phyloP scores from a whole-genome alignment of 371 early-diverging fungal genomes.

The Saksenaea oblongispora region DNA sequence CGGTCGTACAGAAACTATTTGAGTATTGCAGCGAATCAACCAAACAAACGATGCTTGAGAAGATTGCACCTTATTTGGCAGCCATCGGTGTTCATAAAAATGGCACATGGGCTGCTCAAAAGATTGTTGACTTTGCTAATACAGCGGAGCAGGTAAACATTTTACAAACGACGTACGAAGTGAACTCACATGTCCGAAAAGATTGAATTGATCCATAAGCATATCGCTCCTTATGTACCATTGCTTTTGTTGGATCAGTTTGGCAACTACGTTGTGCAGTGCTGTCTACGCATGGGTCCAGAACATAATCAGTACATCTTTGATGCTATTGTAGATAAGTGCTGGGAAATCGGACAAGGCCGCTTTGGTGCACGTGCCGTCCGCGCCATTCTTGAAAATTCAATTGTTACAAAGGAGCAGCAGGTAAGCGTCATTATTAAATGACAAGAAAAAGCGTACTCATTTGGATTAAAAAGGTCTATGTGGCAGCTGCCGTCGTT shows the following conservation, averaged over 20 bases:
- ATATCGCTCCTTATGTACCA: constrained; percentile 68
- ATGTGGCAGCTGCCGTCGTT: constrained; percentile 85
- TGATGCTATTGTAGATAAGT: constrained; percentile 76
- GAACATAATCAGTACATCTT: constrained; percentile 75
- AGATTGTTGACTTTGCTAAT: constrained; percentile 75
- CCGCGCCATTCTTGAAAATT: constrained; percentile 77
- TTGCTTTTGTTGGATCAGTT: constrained; percentile 82
- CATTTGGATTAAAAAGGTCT: constrained; percentile 53
- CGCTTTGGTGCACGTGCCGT: constrained; percentile 86
- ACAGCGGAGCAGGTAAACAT: constrained; percentile 26
- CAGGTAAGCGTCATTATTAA: constrained; percentile 16
- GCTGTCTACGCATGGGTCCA: constrained; percentile 72
- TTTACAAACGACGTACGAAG: not conserved
- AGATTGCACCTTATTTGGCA: constrained; percentile 69
- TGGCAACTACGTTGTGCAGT: constrained; percentile 90
- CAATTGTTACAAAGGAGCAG: constrained; percentile 48
- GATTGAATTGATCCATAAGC: constrained; percentile 25
- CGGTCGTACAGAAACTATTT: constrained; percentile 76
- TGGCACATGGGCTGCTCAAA: constrained; percentile 89
- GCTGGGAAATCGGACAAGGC: constrained; percentile 77
- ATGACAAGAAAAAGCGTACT: not conserved
- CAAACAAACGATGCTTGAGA: constrained; percentile 37
- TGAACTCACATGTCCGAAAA: not conserved
- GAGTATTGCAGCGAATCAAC: constrained; percentile 61
- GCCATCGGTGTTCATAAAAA: constrained; percentile 86